Percentiles rank a stretch among this genome's conserved stretches.
Conservation (phyloP, 2,329 filamentous ascomycete genomes). For the Nectriaceae sp. region DNA sequence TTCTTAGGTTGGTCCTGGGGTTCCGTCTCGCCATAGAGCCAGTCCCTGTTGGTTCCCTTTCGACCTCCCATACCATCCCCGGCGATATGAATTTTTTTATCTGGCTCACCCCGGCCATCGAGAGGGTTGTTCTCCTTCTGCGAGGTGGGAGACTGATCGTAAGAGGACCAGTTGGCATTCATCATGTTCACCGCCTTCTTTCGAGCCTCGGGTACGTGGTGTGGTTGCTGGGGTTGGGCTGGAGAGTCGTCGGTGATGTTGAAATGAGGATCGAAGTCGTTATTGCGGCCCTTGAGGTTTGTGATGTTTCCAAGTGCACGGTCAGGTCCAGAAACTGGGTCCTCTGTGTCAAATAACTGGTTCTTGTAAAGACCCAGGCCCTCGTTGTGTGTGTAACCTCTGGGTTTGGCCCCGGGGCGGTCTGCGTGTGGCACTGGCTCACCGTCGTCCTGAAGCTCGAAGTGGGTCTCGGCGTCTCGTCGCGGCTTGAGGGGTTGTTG, state of each 20-base stretch:
- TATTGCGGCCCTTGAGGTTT: slow-evolving; percentile 71
- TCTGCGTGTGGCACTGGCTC: slow-evolving; percentile 55
- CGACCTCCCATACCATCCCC: slow-evolving; percentile 69
- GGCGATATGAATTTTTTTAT: slow-evolving; percentile 45
- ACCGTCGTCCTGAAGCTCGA: slow-evolving; percentile 78
- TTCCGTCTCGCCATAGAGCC: slow-evolving; percentile 49
- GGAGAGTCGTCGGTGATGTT: slow-evolving; percentile 70
- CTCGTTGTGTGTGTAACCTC: slow-evolving; percentile 63
- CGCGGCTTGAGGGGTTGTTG: slow-evolving; percentile 67
- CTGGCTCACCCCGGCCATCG: slow-evolving; percentile 51
- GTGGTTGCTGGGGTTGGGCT: slow-evolving; percentile 41
- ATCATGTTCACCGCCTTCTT: slow-evolving; percentile 74
- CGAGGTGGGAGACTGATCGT: slow-evolving; percentile 55
- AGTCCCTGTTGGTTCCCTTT: slow-evolving; percentile 55
- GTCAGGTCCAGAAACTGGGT: slow-evolving; percentile 40
- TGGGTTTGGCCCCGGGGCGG: slow-evolving; percentile 45
- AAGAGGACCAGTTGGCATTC: slow-evolving; percentile 62
- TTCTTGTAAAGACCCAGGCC: slow-evolving; percentile 75
- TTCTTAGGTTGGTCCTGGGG: slow-evolving; percentile 34
- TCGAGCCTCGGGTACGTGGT: slow-evolving; percentile 57
- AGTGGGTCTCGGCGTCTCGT: slow-evolving; percentile 79
- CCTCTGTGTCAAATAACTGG: slow-evolving; percentile 66
- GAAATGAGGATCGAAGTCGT: slow-evolving; percentile 80
- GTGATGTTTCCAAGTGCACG: slow-evolving; percentile 66
- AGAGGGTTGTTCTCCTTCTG: slow-evolving; percentile 53